Conservation (phyloP, 2,329 filamentous ascomycete genomes). For the Helotiales sp. region DNA sequence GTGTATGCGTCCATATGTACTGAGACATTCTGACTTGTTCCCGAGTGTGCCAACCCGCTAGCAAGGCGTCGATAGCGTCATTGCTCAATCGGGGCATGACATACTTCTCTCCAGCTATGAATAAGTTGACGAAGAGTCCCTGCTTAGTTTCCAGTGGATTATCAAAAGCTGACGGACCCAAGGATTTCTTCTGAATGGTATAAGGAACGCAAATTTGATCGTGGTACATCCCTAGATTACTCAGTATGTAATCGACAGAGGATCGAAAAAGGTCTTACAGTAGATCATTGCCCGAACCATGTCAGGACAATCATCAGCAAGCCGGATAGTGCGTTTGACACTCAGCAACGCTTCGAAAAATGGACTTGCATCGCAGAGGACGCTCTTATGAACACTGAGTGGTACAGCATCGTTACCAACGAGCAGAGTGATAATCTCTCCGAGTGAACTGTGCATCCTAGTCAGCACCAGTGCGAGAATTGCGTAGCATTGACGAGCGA, state of each 20-base stretch:
- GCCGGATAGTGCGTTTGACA: conserved; percentile 7
- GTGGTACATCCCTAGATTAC: conserved; percentile 18
- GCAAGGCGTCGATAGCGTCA: conserved; percentile 13
- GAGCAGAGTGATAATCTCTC: conserved; percentile 7
- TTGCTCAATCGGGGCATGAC: conserved; percentile 12
- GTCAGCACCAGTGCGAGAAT: too few species aligned
- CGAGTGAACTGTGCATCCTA: not conserved
- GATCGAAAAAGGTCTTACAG: too few species aligned
- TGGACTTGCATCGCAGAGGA: conserved; percentile 14
- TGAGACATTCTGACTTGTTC: not conserved
- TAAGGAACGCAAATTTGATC: conserved; percentile 9
- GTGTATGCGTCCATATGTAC: not conserved
- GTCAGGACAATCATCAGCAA: conserved; percentile 10
- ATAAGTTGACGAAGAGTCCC: conserved; percentile 12
- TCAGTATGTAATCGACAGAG: too few species aligned
- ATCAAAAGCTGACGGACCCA: too few species aligned
- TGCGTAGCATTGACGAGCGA: too few species aligned
- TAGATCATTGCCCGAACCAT: conserved; percentile 7
- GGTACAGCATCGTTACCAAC: not conserved
- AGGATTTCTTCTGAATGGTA: too few species aligned
- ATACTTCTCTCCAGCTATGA: conserved; percentile 9
- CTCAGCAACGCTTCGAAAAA: conserved; percentile 13
- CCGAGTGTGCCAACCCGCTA: not conserved
- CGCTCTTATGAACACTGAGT: conserved; percentile 11
- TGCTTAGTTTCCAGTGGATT: not conserved